Evolutionary conservation across 208 protist genomes (phyloP).

Genomic region (Polymyxa betae): DNA sequence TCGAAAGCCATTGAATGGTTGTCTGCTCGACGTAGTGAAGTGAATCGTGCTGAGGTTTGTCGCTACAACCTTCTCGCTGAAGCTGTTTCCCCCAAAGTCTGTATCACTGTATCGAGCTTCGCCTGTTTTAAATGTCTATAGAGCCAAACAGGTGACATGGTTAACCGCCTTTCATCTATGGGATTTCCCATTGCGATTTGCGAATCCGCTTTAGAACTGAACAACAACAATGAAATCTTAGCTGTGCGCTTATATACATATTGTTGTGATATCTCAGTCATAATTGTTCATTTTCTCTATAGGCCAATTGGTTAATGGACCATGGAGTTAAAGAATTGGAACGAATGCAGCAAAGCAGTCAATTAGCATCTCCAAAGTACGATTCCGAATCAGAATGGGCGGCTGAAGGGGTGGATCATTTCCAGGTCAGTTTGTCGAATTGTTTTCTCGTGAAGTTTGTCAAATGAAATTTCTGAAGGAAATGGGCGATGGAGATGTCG

Average conservation of each 20-base stretch:
- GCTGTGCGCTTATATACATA: neutral
- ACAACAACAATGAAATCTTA: neutral
- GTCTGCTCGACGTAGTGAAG: neutral
- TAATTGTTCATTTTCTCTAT: neutral
- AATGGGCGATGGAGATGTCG: slow-evolving; percentile 45
- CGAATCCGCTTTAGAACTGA: neutral
- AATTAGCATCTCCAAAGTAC: no score
- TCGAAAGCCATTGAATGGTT: neutral
- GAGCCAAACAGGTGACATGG: slow-evolving; percentile 37
- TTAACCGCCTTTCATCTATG: neutral
- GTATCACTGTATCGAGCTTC: neutral
- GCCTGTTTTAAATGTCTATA: neutral
- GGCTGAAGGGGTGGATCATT: slow-evolving; percentile 1
- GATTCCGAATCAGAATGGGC: neutral
- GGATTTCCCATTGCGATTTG: slow-evolving; percentile 18
- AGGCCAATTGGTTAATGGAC: slow-evolving; percentile 43
- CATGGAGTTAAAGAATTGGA: slow-evolving; percentile 3
- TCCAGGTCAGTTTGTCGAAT: neutral
- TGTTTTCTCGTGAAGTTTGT: neutral
- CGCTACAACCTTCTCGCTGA: neutral
- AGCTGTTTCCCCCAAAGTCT: neutral
- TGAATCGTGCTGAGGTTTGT: neutral
- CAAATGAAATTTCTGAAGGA: slow-evolving; percentile 19
- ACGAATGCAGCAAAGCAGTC: neutral
- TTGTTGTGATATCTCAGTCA: neutral